Percentiles rank a stretch among this genome's conserved stretches.
Conservation (phyloP, 2,329 filamentous ascomycete species). For the Setomelanomma holmii region DNA sequence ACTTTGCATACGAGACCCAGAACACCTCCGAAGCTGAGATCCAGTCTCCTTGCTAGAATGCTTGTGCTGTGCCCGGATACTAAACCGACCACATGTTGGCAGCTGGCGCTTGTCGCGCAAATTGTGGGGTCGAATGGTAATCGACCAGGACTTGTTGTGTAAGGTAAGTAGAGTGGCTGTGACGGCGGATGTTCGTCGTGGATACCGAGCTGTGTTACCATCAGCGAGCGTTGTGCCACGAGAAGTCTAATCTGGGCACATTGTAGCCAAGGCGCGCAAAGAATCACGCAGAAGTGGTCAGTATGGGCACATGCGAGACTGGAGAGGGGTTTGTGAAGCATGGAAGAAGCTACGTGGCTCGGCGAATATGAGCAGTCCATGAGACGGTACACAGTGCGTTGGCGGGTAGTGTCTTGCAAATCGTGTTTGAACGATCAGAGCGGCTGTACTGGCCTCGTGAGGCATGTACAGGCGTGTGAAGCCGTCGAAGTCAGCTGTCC, state of each 20-base stretch:
- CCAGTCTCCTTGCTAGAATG: constrained; percentile 12
- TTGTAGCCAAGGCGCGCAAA: constrained; percentile 21
- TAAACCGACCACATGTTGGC: constrained; percentile 29
- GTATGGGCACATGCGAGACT: constrained; percentile 9
- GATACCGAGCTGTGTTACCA: constrained; percentile 16
- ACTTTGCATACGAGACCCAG: constrained; percentile 3
- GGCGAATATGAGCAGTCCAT: constrained; percentile 1
- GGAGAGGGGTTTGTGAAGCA: constrained; percentile 7
- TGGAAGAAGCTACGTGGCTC: constrained; percentile 5
- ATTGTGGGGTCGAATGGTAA: constrained; percentile 29
- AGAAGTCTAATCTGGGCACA: constrained; percentile 10
- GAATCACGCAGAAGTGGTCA: constrained; percentile 14
- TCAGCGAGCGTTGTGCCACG: constrained; percentile 16
- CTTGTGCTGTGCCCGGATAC: constrained; percentile 11
- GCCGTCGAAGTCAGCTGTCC: background rate
- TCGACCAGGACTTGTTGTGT: constrained; percentile 23
- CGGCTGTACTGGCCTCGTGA: background rate
- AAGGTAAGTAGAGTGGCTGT: constrained; percentile 24
- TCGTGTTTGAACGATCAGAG: background rate
- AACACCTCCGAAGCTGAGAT: constrained; percentile 11
- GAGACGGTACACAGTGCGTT: constrained; percentile 9
- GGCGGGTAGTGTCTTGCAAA: constrained; percentile 4
- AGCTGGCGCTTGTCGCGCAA: constrained; percentile 33
- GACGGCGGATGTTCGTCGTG: constrained; percentile 7
- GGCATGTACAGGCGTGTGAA: constrained; percentile 1